These are phyloP conservation scores for Paramecium biaurelia DNA, from an alignment of 73 alveolate species.

Conservation along the genomic window DNA sequence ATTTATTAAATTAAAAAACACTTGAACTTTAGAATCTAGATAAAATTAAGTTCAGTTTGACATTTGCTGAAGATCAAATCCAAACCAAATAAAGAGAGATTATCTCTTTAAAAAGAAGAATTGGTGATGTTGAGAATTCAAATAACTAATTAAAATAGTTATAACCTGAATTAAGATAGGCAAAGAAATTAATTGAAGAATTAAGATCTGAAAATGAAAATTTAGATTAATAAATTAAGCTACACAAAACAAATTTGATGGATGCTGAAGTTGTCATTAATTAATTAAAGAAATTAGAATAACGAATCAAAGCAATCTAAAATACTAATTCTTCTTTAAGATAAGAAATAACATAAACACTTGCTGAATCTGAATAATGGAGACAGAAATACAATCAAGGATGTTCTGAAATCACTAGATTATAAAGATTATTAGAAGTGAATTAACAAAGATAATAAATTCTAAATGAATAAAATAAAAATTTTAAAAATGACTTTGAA, in stretches of 20 bases:
- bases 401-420: neutral
- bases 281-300: constrained; percentile 29
- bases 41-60: neutral
- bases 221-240: neutral
- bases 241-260: neutral
- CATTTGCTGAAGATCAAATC: neutral
- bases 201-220: neutral
- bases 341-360: neutral
- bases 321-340: neutral
- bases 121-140: neutral
- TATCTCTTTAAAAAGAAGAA: neutral
- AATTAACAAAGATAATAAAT: neutral
- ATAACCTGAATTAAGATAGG: neutral
- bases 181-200: neutral
- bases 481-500: neutral
- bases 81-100: neutral
- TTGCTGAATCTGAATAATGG: constrained; percentile 34
- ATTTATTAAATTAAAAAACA: neutral
- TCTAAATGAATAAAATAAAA: neutral
- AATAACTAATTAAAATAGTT: neutral
- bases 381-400: constrained; percentile 2
- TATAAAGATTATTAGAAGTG: neutral
- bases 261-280: neutral
- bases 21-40: neutral
- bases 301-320: neutral